These are phyloP conservation scores for Sequoiadendron giganteum DNA, from an alignment of 75 land plant species.

Conservation along the genomic window DNA sequence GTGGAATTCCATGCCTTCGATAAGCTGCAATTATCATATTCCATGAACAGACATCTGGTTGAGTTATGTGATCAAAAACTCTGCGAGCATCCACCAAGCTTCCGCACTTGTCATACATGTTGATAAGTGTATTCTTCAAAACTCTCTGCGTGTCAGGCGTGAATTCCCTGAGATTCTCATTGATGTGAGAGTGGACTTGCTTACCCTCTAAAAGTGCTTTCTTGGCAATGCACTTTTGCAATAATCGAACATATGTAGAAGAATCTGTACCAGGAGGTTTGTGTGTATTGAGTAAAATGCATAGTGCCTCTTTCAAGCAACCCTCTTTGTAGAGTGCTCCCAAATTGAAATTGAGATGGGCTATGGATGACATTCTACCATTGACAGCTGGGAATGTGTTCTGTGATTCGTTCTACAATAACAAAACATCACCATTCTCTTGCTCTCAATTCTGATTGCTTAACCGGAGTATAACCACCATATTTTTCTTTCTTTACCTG, in stretches of 20 bases:
- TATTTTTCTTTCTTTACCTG: too few species aligned
- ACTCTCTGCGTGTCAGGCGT: not conserved
- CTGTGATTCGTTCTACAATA: too few species aligned
- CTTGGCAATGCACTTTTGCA: not conserved
- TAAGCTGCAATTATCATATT: constrained; percentile 25
- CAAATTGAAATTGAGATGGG: not conserved
- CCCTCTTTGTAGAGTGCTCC: not conserved
- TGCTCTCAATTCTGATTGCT: not conserved
- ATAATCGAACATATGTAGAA: not conserved
- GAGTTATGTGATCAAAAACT: constrained; percentile 15
- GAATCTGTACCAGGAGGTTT: not conserved
- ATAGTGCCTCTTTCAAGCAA: too few species aligned
- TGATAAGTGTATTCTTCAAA: constrained; percentile 11
- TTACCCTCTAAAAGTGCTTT: not conserved
- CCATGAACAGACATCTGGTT: constrained; percentile 20
- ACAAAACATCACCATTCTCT: too few species aligned
- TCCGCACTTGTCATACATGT: constrained; percentile 29
- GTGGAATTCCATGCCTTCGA: constrained; percentile 7
- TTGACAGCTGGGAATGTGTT: too few species aligned
- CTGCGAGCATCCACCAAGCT: constrained; percentile 14
- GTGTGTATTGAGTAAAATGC: not conserved
- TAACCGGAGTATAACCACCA: not conserved
- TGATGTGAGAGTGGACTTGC: not conserved
- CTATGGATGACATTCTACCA: not conserved
- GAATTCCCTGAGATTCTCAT: too few species aligned